Conservation (phyloP, 495 filamentous ascomycete species). For the Tetracladium marchalianum region DNA sequence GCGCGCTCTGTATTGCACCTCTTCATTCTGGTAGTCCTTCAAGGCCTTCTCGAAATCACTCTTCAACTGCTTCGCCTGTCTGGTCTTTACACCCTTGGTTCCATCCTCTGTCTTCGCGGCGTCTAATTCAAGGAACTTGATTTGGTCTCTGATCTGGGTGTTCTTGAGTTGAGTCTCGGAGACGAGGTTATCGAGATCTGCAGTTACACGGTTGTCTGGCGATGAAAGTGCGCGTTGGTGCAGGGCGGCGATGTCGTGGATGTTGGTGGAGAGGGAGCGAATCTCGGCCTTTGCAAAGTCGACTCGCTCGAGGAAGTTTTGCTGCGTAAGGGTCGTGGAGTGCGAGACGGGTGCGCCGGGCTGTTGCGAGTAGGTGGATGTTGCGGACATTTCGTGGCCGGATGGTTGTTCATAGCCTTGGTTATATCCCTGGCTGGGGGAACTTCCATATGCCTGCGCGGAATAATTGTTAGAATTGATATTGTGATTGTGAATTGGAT, state of each 20-base stretch:
- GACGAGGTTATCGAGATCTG: constrained; percentile 38
- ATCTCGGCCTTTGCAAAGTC: constrained; percentile 48
- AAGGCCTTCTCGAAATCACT: constrained; percentile 52
- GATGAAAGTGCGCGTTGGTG: constrained; percentile 51
- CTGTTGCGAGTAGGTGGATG: constrained; percentile 15
- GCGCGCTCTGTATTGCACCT: constrained; percentile 50
- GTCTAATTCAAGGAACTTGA: constrained; percentile 57
- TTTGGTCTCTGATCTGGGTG: constrained; percentile 54
- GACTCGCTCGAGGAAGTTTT: constrained; percentile 52
- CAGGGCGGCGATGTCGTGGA: constrained; percentile 45
- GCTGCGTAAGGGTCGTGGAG: constrained; percentile 31
- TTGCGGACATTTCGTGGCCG: constrained; percentile 15
- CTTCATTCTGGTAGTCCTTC: constrained; percentile 52
- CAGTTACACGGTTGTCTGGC: constrained; percentile 35
- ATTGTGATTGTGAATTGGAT: no score
- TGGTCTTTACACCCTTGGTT: constrained; percentile 43
- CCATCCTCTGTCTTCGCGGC: constrained; percentile 44
- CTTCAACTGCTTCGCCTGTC: constrained; percentile 55
- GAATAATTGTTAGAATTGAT: background rate
- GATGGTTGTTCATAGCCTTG: background rate
- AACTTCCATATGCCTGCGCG: constrained; percentile 1
- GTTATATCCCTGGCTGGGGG: constrained; percentile 12
- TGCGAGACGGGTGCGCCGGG: constrained; percentile 12
- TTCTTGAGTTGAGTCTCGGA: constrained; percentile 57
- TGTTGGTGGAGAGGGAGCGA: constrained; percentile 38